A percentile compares a stretch with the other conserved stretches of the same genome.
These are phyloP conservation scores for Calonectria crousiana DNA, from an alignment of 2,329 filamentous ascomycete species.

Conservation along the genomic window DNA sequence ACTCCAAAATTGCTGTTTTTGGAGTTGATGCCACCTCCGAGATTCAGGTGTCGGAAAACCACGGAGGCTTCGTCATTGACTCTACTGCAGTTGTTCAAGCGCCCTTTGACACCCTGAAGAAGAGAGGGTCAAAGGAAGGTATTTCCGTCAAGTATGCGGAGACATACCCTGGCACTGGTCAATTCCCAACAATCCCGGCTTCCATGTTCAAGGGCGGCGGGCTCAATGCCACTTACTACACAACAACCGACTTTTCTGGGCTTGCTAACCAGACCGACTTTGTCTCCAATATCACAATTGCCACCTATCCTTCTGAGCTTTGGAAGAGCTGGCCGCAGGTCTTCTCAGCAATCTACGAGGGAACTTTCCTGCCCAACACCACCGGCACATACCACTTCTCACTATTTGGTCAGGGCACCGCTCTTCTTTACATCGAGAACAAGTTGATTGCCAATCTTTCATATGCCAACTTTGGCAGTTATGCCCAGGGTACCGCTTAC, in stretches of 20 bases:
- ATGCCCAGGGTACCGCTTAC: not conserved
- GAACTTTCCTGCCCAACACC: not conserved
- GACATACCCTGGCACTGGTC: not conserved
- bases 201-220: not conserved
- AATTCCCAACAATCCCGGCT: not conserved
- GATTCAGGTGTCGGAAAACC: not conserved
- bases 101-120: not conserved
- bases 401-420: not conserved
- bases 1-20: not conserved
- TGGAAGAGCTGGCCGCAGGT: conserved; percentile 5
- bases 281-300: not conserved
- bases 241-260: not conserved
- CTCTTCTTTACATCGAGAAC: not conserved
- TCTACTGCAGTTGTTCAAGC: not conserved
- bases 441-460: not conserved
- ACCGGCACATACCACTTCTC: not conserved
- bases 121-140: not conserved
- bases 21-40: not conserved
- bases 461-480: not conserved
- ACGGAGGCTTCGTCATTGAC: not conserved
- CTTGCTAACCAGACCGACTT: not conserved
- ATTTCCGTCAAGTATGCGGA: not conserved
- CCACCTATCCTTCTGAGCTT: not conserved
- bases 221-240: not conserved
- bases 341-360: not conserved